Conservation (phyloP, 2,329 filamentous ascomycete genomes). For the Hymenoscyphus fructigenus region DNA sequence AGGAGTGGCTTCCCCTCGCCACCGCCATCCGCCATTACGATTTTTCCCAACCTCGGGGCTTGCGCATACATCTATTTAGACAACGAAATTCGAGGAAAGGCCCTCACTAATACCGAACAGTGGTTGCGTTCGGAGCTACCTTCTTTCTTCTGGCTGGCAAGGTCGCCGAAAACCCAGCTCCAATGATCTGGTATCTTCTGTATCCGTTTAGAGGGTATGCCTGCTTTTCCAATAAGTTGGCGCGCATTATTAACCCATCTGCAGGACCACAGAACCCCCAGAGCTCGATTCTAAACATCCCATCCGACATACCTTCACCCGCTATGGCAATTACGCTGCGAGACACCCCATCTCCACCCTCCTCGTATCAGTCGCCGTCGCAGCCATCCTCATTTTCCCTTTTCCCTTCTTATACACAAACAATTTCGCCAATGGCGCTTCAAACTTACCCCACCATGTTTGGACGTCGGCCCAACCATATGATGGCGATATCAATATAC, state of each 20-base stretch:
- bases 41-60: background rate
- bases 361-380: conserved; percentile 69
- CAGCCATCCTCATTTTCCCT: conserved; percentile 69
- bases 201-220: conserved; percentile 72
- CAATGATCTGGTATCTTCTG: conserved; percentile 74
- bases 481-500: conserved; percentile 47
- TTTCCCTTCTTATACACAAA: conserved; percentile 73
- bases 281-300: conserved; percentile 63
- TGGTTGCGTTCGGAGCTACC: conserved; percentile 18
- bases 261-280: conserved; percentile 72
- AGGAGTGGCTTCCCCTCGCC: background rate
- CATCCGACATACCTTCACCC: conserved; percentile 62
- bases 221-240: conserved; percentile 13
- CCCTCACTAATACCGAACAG: conserved; percentile 10
- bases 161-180: conserved; percentile 22
- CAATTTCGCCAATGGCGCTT: conserved; percentile 68
- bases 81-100: background rate
- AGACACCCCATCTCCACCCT: conserved; percentile 74
- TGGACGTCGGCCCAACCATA: conserved; percentile 74
- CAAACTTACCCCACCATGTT: conserved; percentile 73
- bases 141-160: conserved; percentile 22
- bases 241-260: conserved; percentile 19
- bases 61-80: background rate
- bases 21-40: background rate
- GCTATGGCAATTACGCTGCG: conserved; percentile 69